Evolutionary conservation across 2,329 filamentous ascomycete species (phyloP), one percentile per base, ranked within the genome.

Genomic region (Tricladium varicosporioides): DNA sequence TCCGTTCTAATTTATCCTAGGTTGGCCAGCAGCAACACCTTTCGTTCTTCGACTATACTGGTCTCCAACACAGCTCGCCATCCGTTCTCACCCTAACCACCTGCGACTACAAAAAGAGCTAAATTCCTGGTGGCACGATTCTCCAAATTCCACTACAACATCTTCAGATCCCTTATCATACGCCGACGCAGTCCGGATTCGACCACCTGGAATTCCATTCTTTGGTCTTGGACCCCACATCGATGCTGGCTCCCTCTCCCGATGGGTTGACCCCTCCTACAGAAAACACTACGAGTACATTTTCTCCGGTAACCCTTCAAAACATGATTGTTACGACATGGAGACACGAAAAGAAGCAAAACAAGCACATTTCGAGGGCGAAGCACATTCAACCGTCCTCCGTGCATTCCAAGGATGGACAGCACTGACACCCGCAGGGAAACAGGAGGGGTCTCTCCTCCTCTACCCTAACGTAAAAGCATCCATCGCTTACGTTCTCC

Each of bases 351-450:
- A 72, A 47, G 56, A 60, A 1, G 74, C 74, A 1, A 65, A 73
- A 51, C 70, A 71, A 52, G 65, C 63, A 19, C 54, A 73, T 16
- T 76, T 73, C 58, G 64, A 69, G 5, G 74, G 72, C 5, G 50
- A 56, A 13, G 71, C 70, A 1, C 70, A 76, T 56, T 75, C 72
- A 0, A 67, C 68, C 1, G 73, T 75, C 5, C 69, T 76, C 42
- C 67, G 73, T 7, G 67, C 67, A 5, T 76, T 72, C 60, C 73
- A 76, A 60, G 75, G 74, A 33, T 77, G 74, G 75, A 76, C 74
- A 2, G 75, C 73, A 2, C 65, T 76, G 15, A 76, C 73, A 0
- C 64, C 63, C 5, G 69, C 72, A 1, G 70, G 63, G 1, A 61
- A 69, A 1, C 59, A 65, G 5, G 71, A 75, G 57, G 75, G 75